A percentile compares a stretch with the other conserved stretches of the same genome.
These are phyloP conservation scores for Phialocephala subalpina DNA, from an alignment of 2,329 filamentous ascomycete genomes.

Conservation along the genomic window DNA sequence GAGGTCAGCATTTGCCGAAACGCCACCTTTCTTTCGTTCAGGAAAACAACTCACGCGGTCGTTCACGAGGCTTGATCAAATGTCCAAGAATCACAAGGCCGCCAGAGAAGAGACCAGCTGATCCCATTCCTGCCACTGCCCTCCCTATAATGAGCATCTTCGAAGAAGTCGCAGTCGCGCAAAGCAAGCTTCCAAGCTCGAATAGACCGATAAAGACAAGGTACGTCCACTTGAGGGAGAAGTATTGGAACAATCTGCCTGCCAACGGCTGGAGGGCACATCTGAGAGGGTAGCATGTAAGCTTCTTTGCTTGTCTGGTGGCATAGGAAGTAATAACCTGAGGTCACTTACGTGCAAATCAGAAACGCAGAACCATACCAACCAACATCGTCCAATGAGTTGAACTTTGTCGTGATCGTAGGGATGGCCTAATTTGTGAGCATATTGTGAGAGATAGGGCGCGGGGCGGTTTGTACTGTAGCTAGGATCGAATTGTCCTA, in stretches of 20 bases:
- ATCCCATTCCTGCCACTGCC: conserved; percentile 42
- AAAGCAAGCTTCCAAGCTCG: conserved; percentile 43
- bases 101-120: conserved; percentile 42
- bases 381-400: conserved; percentile 46
- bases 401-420: conserved; percentile 47
- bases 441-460: not conserved
- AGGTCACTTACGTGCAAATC: conserved; percentile 35
- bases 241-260: conserved; percentile 41
- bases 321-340: too few relatives aligned
- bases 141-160: conserved; percentile 44
- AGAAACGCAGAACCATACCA: conserved; percentile 47
- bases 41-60: conserved; percentile 28
- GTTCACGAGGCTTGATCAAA: conserved; percentile 35
- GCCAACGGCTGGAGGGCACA: conserved; percentile 36
- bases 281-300: conserved; percentile 16
- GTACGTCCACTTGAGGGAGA: conserved; percentile 41
- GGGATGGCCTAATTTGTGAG: conserved; percentile 45
- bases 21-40: not conserved
- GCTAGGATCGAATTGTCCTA: conserved; percentile 35
- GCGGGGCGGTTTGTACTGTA: conserved; percentile 17
- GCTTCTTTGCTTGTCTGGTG: too few relatives aligned
- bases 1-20: conserved; percentile 1
- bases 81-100: conserved; percentile 40
- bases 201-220: conserved; percentile 40
- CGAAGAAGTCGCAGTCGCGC: conserved; percentile 40